Percentiles rank a stretch among this genome's conserved stretches.
These are phyloP conservation scores for Zasmidium citrigriseum DNA, from an alignment of 2,329 filamentous ascomycete species.

Conservation along the genomic window DNA sequence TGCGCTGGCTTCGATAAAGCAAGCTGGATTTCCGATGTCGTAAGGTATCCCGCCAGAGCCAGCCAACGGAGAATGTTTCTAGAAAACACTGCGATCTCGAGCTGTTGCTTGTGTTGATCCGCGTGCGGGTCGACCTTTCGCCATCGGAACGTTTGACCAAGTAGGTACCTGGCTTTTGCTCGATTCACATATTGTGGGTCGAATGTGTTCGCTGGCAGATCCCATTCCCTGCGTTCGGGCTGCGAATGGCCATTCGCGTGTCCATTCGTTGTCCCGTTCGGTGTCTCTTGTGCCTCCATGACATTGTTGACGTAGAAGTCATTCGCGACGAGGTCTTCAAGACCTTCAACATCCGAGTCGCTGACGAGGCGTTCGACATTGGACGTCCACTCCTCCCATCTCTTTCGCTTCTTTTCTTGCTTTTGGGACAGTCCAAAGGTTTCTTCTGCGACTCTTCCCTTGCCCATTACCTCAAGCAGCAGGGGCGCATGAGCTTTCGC, in stretches of 20 bases:
- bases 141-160: constrained; percentile 50
- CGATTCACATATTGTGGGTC: constrained; percentile 57
- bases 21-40: constrained; percentile 46
- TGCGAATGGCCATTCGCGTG: constrained; percentile 3
- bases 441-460: constrained; percentile 49
- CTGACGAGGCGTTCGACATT: constrained; percentile 27
- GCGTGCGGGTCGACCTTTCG: constrained; percentile 5
- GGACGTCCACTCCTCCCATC: constrained; percentile 30
- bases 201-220: constrained; percentile 35
- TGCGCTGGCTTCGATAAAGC: constrained; percentile 30
- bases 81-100: constrained; percentile 31
- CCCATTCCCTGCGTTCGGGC: constrained; percentile 54
- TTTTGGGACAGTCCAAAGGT: constrained; percentile 4
- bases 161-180: constrained; percentile 61
- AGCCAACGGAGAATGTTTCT: constrained; percentile 60
- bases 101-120: not conserved
- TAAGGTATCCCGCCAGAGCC: constrained; percentile 56
- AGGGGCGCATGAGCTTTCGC: constrained; percentile 52
- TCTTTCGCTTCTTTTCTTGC: constrained; percentile 21
- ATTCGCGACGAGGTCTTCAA: constrained; percentile 33
- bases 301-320: constrained; percentile 21
- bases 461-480: constrained; percentile 73
- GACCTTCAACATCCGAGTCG: constrained; percentile 22
- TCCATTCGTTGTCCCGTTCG: not conserved
- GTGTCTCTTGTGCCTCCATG: not conserved